Evolutionary conservation across 2,329 filamentous ascomycete genomes (phyloP).

Genomic region (Stagonosporopsis rhizophila): DNA sequence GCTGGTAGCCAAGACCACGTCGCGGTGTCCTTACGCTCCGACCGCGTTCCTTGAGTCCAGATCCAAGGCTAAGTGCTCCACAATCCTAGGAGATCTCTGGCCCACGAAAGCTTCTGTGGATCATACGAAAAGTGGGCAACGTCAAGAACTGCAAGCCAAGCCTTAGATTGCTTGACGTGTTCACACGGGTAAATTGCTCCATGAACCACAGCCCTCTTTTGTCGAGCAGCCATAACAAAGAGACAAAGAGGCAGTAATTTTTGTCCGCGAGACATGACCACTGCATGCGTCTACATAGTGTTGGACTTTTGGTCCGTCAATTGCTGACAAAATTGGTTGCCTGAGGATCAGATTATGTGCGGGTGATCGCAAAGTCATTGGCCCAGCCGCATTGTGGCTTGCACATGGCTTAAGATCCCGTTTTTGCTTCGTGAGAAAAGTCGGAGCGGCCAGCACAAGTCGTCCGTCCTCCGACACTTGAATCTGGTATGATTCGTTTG

Average conservation of each 20-base stretch:
- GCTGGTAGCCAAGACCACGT: slow-evolving; percentile 10
- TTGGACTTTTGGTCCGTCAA: slow-evolving; percentile 17
- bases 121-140: slow-evolving; percentile 8
- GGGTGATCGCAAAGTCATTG: slow-evolving; percentile 11
- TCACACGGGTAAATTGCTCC: not conserved
- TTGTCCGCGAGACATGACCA: not conserved
- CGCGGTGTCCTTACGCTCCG: slow-evolving; percentile 11
- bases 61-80: not conserved
- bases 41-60: slow-evolving; percentile 4
- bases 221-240: not conserved
- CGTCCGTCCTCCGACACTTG: slow-evolving; percentile 9
- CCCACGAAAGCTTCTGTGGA: slow-evolving; percentile 3
- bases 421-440: slow-evolving; percentile 8
- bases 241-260: not conserved
- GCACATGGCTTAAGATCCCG: slow-evolving; percentile 3
- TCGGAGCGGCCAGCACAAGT: slow-evolving; percentile 9
- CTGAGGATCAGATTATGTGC: slow-evolving; percentile 12
- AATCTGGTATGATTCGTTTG: slow-evolving; percentile 1
- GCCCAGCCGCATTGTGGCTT: slow-evolving; percentile 12
- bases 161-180: slow-evolving; percentile 7
- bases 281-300: not conserved
- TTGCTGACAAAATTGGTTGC: slow-evolving; percentile 9
- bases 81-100: slow-evolving; percentile 7
- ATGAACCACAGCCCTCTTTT: not conserved
- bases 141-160: slow-evolving; percentile 14